A percentile compares a stretch with the other conserved stretches of the same genome.
Evolutionary conservation across 2,329 filamentous ascomycete genomes (phyloP).

Genomic region (Botrytis fragariae): DNA sequence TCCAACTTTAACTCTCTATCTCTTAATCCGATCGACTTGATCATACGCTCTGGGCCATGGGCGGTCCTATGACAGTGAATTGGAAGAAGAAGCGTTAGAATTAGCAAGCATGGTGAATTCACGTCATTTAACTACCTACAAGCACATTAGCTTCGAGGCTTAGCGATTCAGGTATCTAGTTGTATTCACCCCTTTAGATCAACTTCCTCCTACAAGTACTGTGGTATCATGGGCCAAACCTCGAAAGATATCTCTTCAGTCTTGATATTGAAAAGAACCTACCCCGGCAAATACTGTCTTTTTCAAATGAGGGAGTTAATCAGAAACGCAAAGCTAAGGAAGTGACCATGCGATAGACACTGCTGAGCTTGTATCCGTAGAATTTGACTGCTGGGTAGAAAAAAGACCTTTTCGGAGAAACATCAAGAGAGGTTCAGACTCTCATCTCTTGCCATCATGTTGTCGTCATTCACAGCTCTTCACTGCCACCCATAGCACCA

Average conservation of each 20-base stretch:
- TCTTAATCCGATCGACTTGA: neutral
- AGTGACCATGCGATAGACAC: neutral
- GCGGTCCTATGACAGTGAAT: neutral
- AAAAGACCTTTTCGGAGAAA: neutral
- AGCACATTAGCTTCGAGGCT: neutral
- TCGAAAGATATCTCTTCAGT: neutral
- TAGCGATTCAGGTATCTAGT: neutral
- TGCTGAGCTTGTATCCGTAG: neutral
- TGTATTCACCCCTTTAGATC: neutral
- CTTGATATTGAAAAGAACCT: neutral
- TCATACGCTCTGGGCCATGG: neutral
- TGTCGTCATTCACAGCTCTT: neutral
- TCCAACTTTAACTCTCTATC: neutral
- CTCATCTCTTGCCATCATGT: neutral
- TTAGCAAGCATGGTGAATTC: neutral
- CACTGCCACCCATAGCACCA: neutral
- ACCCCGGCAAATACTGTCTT: neutral
- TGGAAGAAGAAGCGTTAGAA: neutral
- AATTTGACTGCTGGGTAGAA: neutral
- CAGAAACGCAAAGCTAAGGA: neutral
- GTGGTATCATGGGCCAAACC: neutral
- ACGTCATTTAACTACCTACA: no score
- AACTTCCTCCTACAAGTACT: neutral
- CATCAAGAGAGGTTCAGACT: neutral
- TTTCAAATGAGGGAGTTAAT: neutral